Conservation (phyloP, 305 asterid species). For the Plantago coronopus region DNA sequence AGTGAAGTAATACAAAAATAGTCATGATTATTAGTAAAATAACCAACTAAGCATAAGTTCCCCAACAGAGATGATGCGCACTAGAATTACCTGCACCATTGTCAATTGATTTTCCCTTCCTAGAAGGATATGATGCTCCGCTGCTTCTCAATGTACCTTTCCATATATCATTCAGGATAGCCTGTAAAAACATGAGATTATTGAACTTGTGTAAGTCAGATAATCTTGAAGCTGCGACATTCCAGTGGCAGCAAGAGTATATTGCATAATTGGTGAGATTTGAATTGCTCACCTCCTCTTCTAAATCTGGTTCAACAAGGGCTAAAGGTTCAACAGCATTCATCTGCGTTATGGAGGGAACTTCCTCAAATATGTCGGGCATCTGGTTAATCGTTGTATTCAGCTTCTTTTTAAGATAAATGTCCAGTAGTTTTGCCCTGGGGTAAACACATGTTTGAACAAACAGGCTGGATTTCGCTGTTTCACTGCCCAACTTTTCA, state of each 20-base stretch:
- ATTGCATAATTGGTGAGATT: constrained; percentile 4
- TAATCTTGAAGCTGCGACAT: constrained; percentile 4
- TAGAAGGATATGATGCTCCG: constrained; percentile 50
- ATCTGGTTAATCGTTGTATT: constrained; percentile 40
- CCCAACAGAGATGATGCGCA: constrained; percentile 6
- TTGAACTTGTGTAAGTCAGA: no score
- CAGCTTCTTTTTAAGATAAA: constrained; percentile 69
- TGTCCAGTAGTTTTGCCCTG: constrained; percentile 87
- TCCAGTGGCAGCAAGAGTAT: constrained; percentile 1
- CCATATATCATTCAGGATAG: constrained; percentile 62
- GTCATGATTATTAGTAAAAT: neutral
- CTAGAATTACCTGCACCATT: constrained; percentile 49
- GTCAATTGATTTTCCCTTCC: constrained; percentile 58
- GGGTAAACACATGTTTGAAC: constrained; percentile 58
- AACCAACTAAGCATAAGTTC: neutral
- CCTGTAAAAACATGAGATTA: constrained; percentile 36
- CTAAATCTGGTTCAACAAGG: constrained; percentile 77
- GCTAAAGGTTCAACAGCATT: constrained; percentile 70
- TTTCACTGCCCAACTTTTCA: constrained; percentile 40
- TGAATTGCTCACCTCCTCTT: constrained; percentile 68
- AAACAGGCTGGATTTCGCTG: constrained; percentile 44
- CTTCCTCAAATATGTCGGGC: constrained; percentile 69
- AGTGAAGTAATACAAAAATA: neutral
- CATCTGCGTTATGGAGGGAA: constrained; percentile 50
- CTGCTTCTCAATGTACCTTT: constrained; percentile 75